Evolutionary conservation across 805 yeast genomes (phyloP).

Genomic region (Candida nanaspora): DNA sequence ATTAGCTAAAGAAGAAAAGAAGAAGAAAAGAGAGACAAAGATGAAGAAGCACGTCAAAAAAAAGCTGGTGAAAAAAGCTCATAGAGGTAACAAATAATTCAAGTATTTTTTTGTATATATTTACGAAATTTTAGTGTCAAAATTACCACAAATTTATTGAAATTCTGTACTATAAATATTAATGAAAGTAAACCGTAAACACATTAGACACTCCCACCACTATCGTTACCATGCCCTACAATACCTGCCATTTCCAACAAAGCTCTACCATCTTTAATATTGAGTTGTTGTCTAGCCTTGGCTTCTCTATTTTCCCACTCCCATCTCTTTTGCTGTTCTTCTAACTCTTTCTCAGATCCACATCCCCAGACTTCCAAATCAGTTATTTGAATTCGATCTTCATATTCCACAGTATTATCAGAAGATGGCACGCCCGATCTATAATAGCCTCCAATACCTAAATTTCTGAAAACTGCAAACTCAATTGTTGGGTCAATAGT

Average conservation of each 20-base stretch:
- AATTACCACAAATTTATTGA: background rate
- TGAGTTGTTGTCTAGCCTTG: conserved; percentile 64
- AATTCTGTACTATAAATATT: background rate
- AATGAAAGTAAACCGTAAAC: background rate
- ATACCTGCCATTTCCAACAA: conserved; percentile 77
- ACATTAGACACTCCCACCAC: conserved; percentile 41
- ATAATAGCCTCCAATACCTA: conserved; percentile 48
- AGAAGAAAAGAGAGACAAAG: conserved; percentile 73
- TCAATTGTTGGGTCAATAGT: conserved; percentile 75
- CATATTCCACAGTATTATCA: conserved; percentile 38
- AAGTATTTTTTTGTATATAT: background rate
- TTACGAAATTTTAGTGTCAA: background rate
- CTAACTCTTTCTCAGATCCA: conserved; percentile 72
- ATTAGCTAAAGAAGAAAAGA: conserved; percentile 67
- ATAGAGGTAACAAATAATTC: conserved; percentile 9
- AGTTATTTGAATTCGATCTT: conserved; percentile 61
- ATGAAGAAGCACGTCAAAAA: conserved; percentile 80
- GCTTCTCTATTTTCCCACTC: conserved; percentile 92
- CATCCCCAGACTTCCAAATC: conserved; percentile 91
- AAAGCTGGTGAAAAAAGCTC: conserved; percentile 53
- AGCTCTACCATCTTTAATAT: conserved; percentile 78
- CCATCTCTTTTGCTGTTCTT: conserved; percentile 72
- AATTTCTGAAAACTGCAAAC: conserved; percentile 70
- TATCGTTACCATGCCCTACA: conserved; percentile 34
- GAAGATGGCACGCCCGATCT: conserved; percentile 15